Conservation (phyloP, 2,329 filamentous ascomycete genomes). For the Xenoacremonium recifei region DNA sequence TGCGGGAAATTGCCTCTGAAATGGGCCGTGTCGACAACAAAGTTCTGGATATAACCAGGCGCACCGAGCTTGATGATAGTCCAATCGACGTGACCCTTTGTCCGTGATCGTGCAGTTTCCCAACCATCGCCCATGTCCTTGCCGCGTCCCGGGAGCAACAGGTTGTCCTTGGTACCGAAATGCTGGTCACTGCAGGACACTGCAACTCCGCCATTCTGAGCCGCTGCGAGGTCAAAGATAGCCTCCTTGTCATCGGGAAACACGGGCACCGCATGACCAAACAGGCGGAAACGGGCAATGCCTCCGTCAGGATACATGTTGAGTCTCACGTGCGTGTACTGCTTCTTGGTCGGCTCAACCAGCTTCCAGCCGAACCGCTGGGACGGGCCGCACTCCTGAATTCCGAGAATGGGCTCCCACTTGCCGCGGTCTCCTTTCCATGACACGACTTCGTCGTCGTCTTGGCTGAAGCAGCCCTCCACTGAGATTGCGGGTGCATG, state of each 20-base stretch:
- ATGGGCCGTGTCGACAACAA: constrained; percentile 78
- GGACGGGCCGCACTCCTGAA: constrained; percentile 71
- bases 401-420: constrained; percentile 71
- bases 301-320: constrained; percentile 87
- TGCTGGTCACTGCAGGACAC: constrained; percentile 79
- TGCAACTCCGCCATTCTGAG: constrained; percentile 75
- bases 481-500: constrained; percentile 78
- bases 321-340: constrained; percentile 76
- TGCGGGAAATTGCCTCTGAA: constrained; percentile 84
- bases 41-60: constrained; percentile 60
- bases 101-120: constrained; percentile 77
- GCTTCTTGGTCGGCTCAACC: constrained; percentile 55
- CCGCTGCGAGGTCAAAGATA: constrained; percentile 73
- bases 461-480: constrained; percentile 67
- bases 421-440: constrained; percentile 58
- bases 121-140: constrained; percentile 88
- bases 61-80: constrained; percentile 72
- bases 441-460: constrained; percentile 62
- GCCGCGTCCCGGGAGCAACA: constrained; percentile 74
- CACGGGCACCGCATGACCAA: constrained; percentile 72
- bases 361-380: constrained; percentile 74
- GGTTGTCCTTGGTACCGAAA: constrained; percentile 78
- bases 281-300: constrained; percentile 77
- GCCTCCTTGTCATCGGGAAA: constrained; percentile 65
- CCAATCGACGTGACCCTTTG: constrained; percentile 75